Evolutionary conservation across 805 yeast species (phyloP).

Genomic region (Kodamaea kaohsiungensis): DNA sequence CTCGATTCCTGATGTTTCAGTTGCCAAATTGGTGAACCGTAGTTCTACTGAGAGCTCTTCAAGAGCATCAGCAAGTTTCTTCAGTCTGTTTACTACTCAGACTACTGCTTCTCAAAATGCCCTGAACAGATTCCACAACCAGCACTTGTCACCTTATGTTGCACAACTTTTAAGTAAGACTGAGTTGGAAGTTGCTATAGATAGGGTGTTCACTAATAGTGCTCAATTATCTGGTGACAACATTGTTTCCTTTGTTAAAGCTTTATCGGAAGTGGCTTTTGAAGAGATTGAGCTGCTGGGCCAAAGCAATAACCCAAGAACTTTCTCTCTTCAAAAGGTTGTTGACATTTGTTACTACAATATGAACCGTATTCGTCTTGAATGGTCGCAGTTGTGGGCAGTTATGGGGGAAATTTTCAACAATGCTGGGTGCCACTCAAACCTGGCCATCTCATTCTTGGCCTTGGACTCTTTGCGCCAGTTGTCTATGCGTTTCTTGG

Average conservation of each 20-base stretch:
- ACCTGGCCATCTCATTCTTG: constrained; percentile 76
- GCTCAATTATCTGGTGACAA: constrained; percentile 78
- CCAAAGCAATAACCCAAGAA: constrained; percentile 78
- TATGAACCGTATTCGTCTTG: constrained; percentile 93
- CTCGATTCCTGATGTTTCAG: constrained; percentile 80
- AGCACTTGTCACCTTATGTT: constrained; percentile 59
- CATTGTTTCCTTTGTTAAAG: constrained; percentile 82
- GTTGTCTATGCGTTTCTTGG: constrained; percentile 86
- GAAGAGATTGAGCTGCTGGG: constrained; percentile 93
- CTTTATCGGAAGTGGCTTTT: constrained; percentile 79
- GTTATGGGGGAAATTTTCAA: constrained; percentile 90
- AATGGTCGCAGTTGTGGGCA: constrained; percentile 96
- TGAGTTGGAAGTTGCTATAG: constrained; percentile 77
- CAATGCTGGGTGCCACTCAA: constrained; percentile 77
- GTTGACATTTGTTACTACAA: constrained; percentile 98
- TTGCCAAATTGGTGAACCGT: constrained; percentile 65
- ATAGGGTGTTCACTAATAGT: constrained; percentile 83
- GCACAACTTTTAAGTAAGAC: constrained; percentile 61
- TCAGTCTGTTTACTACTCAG: constrained; percentile 54
- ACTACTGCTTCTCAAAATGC: constrained; percentile 66
- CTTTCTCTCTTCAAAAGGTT: constrained; percentile 90
- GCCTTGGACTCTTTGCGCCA: constrained; percentile 95
- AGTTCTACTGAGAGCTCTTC: constrained; percentile 50
- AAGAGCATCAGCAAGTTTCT: constrained; percentile 41
- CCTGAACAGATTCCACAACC: constrained; percentile 69